A percentile compares a stretch with the other conserved stretches of the same genome.
Conservation (phyloP, 2,329 filamentous ascomycete species). For the Fusarium newnesense region DNA sequence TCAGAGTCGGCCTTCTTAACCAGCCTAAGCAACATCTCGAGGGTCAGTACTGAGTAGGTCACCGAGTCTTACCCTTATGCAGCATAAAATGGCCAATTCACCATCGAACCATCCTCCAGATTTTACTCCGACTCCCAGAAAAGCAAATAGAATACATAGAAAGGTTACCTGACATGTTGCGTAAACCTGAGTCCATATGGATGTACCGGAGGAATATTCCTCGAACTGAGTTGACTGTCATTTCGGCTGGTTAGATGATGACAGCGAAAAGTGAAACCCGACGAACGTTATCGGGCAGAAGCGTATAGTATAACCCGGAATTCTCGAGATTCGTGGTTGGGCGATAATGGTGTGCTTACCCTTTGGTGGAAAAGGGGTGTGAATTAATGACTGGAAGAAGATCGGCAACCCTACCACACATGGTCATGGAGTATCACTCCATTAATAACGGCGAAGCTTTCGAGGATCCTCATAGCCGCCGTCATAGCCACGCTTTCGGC, state of each 20-base stretch:
- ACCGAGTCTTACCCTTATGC: constrained; percentile 61
- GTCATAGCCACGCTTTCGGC: constrained; percentile 77
- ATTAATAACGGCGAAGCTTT: constrained; percentile 71
- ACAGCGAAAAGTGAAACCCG: neutral
- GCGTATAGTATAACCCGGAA: neutral
- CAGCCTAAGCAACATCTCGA: constrained; percentile 30
- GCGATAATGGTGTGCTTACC: constrained; percentile 30
- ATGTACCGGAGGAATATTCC: constrained; percentile 1
- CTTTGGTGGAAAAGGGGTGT: constrained; percentile 36
- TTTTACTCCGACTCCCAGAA: constrained; percentile 27
- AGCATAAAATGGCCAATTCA: constrained; percentile 34
- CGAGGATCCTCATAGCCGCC: constrained; percentile 82
- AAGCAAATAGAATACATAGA: constrained; percentile 47
- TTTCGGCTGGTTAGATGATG: constrained; percentile 16
- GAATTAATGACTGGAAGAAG: constrained; percentile 34
- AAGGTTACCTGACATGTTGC: constrained; percentile 41
- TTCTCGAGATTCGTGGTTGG: constrained; percentile 16
- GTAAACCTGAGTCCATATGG: constrained; percentile 17
- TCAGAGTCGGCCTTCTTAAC: constrained; percentile 30
- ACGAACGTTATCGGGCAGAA: neutral
- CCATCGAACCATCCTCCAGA: constrained; percentile 13
- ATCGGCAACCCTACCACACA: constrained; percentile 41
- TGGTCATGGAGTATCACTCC: constrained; percentile 5
- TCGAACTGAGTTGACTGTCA: neutral
- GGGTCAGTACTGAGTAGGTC: constrained; percentile 48